Evolutionary conservation across 345 rosid species (phyloP), one percentile per base, ranked within the genome.

Genomic region (Litchi chinensis): DNA sequence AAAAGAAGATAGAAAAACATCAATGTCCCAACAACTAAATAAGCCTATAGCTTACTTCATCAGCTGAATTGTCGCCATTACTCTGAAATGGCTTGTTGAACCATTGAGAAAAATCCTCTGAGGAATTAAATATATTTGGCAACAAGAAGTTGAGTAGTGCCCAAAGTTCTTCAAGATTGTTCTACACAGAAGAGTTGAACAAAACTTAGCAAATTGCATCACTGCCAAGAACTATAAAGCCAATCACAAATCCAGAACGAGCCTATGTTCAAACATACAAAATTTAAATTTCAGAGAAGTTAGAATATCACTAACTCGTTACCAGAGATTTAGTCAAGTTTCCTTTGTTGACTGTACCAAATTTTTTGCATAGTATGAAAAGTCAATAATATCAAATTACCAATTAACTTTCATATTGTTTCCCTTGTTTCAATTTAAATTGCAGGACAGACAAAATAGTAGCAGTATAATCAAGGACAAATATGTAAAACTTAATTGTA

Each of bases 21-120:
- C 39, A 16, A 46, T 40, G 11, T 74, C 78, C 56, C 37, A 65
- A 71, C 83, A 43, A 22, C 71, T 75, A 77, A 77, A 77, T 5
- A 76, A 71, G 52, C 77, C 43, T 21, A 79, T 63, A 44, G 71
- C 90, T 87, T 82, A 91, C 98, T 90, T 91, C 89, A 75, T 94
- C 98, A 12, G 93, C 87, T 81, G 97, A 90, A 88, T 63, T 90
- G 85, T 94, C 98, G 71, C 94, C 95, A 80, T 84, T 94, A 80
- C 98, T 83, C 90, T 93, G 86, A 86, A 94, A 93, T 76, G 98
- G 97, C 82, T 94, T 93, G 89, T 94, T 94, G 84, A 94, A 94
- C 98, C 98, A 94, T 78, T 94, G 98, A 83, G 97, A 93, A 82
- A 94, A 94, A 82, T 94, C 98, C 78, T 94, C 98, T 13, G 98